Evolutionary conservation across 2,329 filamentous ascomycete genomes (phyloP).

Genomic region (Curvularia lunata): DNA sequence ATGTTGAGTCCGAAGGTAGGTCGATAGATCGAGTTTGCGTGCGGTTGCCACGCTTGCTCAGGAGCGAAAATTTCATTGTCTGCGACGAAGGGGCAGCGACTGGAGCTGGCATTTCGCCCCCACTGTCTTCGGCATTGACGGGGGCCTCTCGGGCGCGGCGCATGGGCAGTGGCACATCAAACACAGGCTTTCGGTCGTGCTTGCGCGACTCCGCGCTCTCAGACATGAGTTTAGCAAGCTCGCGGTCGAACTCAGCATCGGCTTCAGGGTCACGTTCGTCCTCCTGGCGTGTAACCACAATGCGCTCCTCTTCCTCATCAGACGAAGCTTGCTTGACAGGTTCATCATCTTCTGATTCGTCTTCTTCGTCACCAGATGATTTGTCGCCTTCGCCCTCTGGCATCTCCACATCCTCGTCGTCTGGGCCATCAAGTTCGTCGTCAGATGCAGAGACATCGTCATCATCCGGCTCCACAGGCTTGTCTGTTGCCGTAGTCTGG

Average conservation of each 20-base stretch:
- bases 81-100: conserved; percentile 43
- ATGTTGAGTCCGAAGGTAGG: conserved; percentile 86
- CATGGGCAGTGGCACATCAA: conserved; percentile 97
- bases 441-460: conserved; percentile 74
- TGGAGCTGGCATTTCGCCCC: conserved; percentile 49
- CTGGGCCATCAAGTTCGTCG: conserved; percentile 66
- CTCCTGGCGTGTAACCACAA: conserved; percentile 88
- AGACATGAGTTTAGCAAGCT: conserved; percentile 98
- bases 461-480: conserved; percentile 73
- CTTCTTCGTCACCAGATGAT: conserved; percentile 60
- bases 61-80: conserved; percentile 95
- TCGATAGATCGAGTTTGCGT: conserved; percentile 95
- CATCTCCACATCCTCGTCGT: conserved; percentile 51
- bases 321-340: conserved; percentile 61
- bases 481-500: conserved; percentile 76
- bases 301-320: conserved; percentile 81
- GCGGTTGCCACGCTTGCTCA: conserved; percentile 95
- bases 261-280: conserved; percentile 90
- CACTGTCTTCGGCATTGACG: conserved; percentile 50
- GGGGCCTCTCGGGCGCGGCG: conserved; percentile 68
- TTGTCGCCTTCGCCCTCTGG: conserved; percentile 62
- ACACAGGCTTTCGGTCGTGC: conserved; percentile 91
- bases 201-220: conserved; percentile 96
- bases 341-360: conserved; percentile 58
- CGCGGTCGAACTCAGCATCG: conserved; percentile 96